phyloP scores from a whole-genome alignment of 305 asterid species.

The Withania somnifera region DNA sequence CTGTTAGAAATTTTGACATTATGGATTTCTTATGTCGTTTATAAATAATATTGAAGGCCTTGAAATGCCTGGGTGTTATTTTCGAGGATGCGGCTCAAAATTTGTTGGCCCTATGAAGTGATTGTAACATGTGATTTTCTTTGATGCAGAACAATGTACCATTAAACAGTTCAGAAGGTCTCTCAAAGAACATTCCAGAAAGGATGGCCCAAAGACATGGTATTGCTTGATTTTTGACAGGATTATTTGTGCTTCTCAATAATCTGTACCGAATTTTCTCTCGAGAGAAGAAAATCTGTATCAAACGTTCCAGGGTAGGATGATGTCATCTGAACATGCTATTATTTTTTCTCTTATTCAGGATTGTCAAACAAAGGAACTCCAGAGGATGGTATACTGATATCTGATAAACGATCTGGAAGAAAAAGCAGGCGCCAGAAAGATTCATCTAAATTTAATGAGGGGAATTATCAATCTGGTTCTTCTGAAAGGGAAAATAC shows the following conservation, averaged over 20 bases:
- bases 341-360: slow-evolving; percentile 17
- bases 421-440: slow-evolving; percentile 64
- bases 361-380: slow-evolving; percentile 35
- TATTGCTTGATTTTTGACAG: slow-evolving; percentile 8
- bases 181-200: slow-evolving; percentile 21
- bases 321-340: background rate
- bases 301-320: background rate
- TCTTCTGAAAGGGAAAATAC: slow-evolving; percentile 41
- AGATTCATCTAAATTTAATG: slow-evolving; percentile 29
- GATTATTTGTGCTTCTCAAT: background rate
- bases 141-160: slow-evolving; percentile 29
- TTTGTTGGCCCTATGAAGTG: background rate
- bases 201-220: slow-evolving; percentile 33
- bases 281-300: too few relatives aligned
- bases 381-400: slow-evolving; percentile 32
- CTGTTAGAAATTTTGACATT: background rate
- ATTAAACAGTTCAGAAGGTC: slow-evolving; percentile 21
- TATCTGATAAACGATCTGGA: slow-evolving; percentile 52
- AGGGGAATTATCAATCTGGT: slow-evolving; percentile 34
- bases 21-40: background rate
- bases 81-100: background rate
- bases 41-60: too few relatives aligned
- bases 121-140: slow-evolving; percentile 9
- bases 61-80: background rate
- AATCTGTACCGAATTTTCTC: background rate